Conservation (phyloP, 352 stramenopile species). For the Phytophthora foliorum region DNA sequence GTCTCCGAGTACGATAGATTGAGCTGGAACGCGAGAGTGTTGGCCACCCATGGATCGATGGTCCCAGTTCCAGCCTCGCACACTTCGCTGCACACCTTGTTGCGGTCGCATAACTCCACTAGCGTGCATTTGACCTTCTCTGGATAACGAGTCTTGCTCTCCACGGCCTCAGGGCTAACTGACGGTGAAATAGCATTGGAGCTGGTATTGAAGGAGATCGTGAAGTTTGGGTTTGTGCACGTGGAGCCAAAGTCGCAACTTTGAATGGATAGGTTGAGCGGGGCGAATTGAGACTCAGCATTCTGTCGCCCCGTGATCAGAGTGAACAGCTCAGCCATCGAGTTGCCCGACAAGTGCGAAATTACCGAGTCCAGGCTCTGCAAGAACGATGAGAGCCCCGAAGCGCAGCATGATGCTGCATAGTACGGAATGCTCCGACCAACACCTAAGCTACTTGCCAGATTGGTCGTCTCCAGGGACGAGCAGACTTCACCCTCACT, state of each 20-base stretch:
- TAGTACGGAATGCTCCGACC: slow-evolving; percentile 47
- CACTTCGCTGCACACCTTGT: slow-evolving; percentile 68
- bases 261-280: slow-evolving; percentile 43
- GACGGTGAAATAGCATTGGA: slow-evolving; percentile 11
- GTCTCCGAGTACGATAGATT: slow-evolving; percentile 64
- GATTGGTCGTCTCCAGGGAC: slow-evolving; percentile 41
- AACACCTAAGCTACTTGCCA: slow-evolving; percentile 43
- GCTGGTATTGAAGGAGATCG: slow-evolving; percentile 30
- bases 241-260: slow-evolving; percentile 47
- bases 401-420: slow-evolving; percentile 51
- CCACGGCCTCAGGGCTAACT: slow-evolving; percentile 12
- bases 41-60: slow-evolving; percentile 65
- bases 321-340: slow-evolving; percentile 57
- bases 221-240: slow-evolving; percentile 50
- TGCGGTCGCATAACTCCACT: slow-evolving; percentile 50
- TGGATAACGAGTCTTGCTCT: slow-evolving; percentile 43
- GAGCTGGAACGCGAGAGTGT: slow-evolving; percentile 62
- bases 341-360: slow-evolving; percentile 53
- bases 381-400: slow-evolving; percentile 46
- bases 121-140: slow-evolving; percentile 52
- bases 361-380: slow-evolving; percentile 52
- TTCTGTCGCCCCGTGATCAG: slow-evolving; percentile 49
- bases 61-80: slow-evolving; percentile 56
- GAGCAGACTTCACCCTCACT: slow-evolving; percentile 44
- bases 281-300: slow-evolving; percentile 39